Base-by-base conservation (phyloP, 441 rosid species). In the Erodium chrysanthum region DNA sequence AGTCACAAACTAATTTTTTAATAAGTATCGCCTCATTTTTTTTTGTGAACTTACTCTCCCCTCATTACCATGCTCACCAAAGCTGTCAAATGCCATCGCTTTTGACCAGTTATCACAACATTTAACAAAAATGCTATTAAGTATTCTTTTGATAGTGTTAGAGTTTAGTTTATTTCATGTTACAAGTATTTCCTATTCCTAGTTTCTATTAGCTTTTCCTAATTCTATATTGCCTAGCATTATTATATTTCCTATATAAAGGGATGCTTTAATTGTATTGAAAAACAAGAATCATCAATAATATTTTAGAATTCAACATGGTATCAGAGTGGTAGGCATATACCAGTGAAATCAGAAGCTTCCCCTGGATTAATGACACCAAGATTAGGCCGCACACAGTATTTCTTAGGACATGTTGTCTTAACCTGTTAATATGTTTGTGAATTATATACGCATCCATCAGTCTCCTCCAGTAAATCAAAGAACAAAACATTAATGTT, bases 351-450 rank as follows among this genome's bases (percentile, higher is more conserved):
- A 67, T 71, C 77, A 69, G 56, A 75, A 35, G 75, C 40, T 27
- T 77, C 73, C 12, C 73, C 76, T 7, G 86, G 90, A 73, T 73
- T 66, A 58, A 85, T 71, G 44, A 85, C 70, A 27, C 85, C 84
- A 23, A 68, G 70, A 68, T 82, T 85, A 25, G 90, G 87, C 59
- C 80, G 74, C 22, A 82, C 90, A 58, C 80, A 79, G 69, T 85
- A 84, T 35, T 84, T 78, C 76, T 76, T 80, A 0, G 86, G 87
- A 69, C 86, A 79, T 2, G 87, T 85, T 35, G 87, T 82, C 78
- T 85, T 85, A 66, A 85, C 81, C 87, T 82, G 82, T 50, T 42
- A 72, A 65, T 1, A 12, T 11, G 5, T 9, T 33, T 25, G 23
- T 50, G 5, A 35, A 29, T 33, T 25, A 25, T 3, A 58, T 22